Base-by-base conservation (phyloP, 1,284 basidiomycete genomes). In the Afroboletus lepidellus region DNA sequence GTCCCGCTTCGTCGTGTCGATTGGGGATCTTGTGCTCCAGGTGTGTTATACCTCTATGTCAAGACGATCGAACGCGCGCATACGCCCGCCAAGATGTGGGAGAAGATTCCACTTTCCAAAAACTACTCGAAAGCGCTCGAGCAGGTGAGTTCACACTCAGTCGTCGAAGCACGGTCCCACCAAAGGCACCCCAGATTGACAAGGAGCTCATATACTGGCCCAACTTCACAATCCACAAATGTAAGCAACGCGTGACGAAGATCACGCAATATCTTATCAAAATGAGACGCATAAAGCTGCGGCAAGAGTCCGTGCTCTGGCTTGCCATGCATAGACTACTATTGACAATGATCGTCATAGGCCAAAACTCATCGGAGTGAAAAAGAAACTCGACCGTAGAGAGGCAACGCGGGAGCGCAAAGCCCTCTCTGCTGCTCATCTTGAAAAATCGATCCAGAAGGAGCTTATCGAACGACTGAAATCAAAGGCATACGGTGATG, bases 261-360 rank as follows among this genome's bases (percentile, higher is more conserved):
- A 98, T 99, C 63, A 99, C 96, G 0, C 97, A 99, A 72, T 99
- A 98, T 68, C 82, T 99, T 57, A 98, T 99, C 73, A 97, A 98
- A 77, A 94, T 99, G 91, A 81, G 97, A 54, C 84, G 92, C 38
- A 74, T 98, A 62, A 90, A 89, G 64, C 78, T 96, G 56, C 87
- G 92, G 50, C 87, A 96, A 72, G 88, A 94, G 94, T 95, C 56
- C 63, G 92, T 80, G 25, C 24, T 43, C 43, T 57, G 44, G 29
- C 55, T 34, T 30, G 25, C 51, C 43, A 39, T 18, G 0, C 30
- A 41, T 46, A 41, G 34, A 25, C 21, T 36, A 36, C 15, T 25
- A 36, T 48, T 42, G 46, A 59, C 34, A 20, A 11, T 24, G 18
- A 2, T 38, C 41, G 37, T 51, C 41, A 12, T 57, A 96, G 94